phyloP scores from a whole-genome alignment of 2,329 filamentous ascomycete genomes.

The Fusarium nodosum region DNA sequence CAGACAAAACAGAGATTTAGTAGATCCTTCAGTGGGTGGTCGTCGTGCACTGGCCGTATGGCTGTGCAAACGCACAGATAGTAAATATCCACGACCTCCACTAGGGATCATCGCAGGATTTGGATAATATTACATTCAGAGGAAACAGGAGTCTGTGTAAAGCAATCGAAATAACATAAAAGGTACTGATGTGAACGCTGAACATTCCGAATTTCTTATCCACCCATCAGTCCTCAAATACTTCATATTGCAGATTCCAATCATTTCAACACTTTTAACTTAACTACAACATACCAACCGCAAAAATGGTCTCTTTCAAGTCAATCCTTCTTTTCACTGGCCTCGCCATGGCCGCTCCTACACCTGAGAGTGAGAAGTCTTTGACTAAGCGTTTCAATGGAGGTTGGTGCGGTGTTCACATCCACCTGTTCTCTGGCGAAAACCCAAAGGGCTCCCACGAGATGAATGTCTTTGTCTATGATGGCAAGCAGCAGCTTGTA shows the following conservation, averaged over 20 bases:
- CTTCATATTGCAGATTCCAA: background rate
- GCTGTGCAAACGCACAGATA: background rate
- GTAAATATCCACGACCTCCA: background rate
- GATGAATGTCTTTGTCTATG: conserved; percentile 12
- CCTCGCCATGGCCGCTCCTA: conserved; percentile 5
- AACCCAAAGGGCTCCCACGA: conserved; percentile 1
- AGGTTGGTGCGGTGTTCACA: conserved; percentile 15
- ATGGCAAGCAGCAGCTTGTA: conserved; percentile 3
- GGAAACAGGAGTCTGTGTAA: background rate
- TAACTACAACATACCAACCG: background rate
- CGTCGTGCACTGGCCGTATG: background rate
- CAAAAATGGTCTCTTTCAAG: conserved; percentile 5
- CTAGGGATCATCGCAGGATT: background rate
- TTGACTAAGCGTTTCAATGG: conserved; percentile 10
- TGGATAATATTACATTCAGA: background rate
- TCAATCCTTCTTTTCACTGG: background rate
- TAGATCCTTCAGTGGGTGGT: background rate
- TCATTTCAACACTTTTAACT: background rate
- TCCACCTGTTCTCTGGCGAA: conserved; percentile 4
- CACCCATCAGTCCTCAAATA: background rate
- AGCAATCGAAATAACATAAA: background rate
- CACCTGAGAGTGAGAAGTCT: background rate
- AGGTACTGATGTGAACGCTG: fast-evolving
- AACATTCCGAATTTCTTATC: background rate
- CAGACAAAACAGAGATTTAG: background rate